These are phyloP conservation scores for Chlorella sp. DNA, from an alignment of 139 green algal species.

Conservation along the genomic window DNA sequence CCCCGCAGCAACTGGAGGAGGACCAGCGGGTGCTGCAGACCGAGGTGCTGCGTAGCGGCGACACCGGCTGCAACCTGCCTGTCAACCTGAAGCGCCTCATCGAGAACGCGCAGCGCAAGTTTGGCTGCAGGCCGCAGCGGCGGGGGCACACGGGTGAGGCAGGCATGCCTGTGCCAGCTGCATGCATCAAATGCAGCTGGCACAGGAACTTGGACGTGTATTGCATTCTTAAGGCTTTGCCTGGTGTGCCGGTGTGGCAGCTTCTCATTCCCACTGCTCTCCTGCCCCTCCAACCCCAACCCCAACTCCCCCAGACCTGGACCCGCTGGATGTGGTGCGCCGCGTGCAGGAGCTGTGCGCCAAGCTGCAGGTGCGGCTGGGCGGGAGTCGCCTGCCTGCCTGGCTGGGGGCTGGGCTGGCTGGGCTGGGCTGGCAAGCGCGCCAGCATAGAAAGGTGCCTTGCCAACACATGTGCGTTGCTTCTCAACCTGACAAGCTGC, in stretches of 20 bases:
- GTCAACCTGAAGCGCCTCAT: constrained; percentile 94
- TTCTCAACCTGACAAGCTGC: background rate
- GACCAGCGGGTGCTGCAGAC: constrained; percentile 83
- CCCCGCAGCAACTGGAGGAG: constrained; percentile 42
- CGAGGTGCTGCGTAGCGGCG: constrained; percentile 83
- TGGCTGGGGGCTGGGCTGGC: background rate
- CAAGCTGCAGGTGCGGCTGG: constrained; percentile 67
- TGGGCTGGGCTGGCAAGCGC: background rate
- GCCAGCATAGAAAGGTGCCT: background rate
- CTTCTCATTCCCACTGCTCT: background rate
- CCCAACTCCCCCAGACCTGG: constrained; percentile 47
- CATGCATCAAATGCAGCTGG: background rate
- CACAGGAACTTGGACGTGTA: background rate
- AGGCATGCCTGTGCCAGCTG: background rate
- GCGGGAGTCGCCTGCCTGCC: background rate
- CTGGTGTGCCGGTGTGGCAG: background rate
- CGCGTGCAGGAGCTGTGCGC: constrained; percentile 67
- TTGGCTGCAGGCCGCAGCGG: constrained; percentile 54
- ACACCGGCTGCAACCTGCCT: constrained; percentile 85
- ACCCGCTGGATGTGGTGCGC: constrained; percentile 67
- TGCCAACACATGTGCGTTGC: background rate
- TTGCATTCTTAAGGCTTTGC: background rate
- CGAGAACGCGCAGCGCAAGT: constrained; percentile 91
- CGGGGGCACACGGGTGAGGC: constrained; percentile 40
- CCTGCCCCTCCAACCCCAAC: background rate